Evolutionary conservation across 1,139 yeast genomes (phyloP).

Genomic region (Hanseniaspora uvarum): DNA sequence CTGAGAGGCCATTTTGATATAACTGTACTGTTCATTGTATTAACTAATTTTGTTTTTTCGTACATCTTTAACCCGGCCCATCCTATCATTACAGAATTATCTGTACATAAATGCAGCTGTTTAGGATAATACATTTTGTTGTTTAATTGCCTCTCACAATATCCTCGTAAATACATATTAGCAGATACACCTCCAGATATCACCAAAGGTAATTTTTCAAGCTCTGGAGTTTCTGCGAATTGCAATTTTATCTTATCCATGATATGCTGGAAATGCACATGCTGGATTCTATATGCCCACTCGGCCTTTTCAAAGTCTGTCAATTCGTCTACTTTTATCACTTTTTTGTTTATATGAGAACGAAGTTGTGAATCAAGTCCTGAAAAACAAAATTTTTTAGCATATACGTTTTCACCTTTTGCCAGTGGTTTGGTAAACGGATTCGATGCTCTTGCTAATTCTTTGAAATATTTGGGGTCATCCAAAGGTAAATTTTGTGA

Average conservation of each 20-base stretch:
- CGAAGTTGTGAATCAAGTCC: constrained; percentile 49
- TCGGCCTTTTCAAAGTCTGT: constrained; percentile 29
- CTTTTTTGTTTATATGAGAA: constrained; percentile 25
- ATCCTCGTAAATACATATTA: constrained; percentile 47
- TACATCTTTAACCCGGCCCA: constrained; percentile 87
- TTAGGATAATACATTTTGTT: constrained; percentile 9
- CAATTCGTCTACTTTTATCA: constrained; percentile 17
- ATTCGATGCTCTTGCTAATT: constrained; percentile 23
- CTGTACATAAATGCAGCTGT: constrained; percentile 66
- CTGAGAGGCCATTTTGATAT: constrained; percentile 66
- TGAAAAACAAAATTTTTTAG: constrained; percentile 63
- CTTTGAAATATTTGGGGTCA: constrained; percentile 20
- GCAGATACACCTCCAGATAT: constrained; percentile 95
- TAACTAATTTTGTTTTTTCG: constrained; percentile 42
- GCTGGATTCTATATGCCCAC: constrained; percentile 56
- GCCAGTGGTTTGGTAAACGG: constrained; percentile 44
- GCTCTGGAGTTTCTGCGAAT: constrained; percentile 24
- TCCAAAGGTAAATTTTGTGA: constrained; percentile 26
- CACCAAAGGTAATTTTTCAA: constrained; percentile 47
- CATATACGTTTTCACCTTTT: constrained; percentile 37
- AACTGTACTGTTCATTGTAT: constrained; percentile 48
- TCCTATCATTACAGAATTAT: constrained; percentile 94
- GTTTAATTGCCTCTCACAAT: constrained; percentile 36
- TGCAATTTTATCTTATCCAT: constrained; percentile 45
- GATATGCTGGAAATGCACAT: constrained; percentile 60